Evolutionary conservation across 2,329 filamentous ascomycete genomes (phyloP), one percentile per base, ranked within the genome.

Genomic region (Cercospora beticola): DNA sequence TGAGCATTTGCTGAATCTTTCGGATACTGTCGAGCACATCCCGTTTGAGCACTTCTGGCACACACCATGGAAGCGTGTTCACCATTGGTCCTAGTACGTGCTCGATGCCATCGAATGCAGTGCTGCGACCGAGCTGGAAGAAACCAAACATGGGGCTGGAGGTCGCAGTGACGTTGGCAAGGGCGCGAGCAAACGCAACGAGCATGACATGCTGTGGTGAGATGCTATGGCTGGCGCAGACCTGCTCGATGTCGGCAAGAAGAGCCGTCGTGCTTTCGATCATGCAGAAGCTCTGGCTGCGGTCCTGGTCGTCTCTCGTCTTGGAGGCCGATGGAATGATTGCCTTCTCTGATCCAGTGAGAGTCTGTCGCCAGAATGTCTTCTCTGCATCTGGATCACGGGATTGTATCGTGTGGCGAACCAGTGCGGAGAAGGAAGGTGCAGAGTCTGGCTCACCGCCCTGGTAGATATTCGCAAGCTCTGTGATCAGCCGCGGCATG

Each of bases 111-210:
- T 65, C 69, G 31, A 67, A 67, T 9, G 67, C 58, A 10, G 67
- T 64, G 16, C 64, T 67, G n/a, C 69, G 61, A 3, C 61, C 61
- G 14, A 67, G 40, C 30, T 71, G 67, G 61, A 67, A 71, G 64
- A 71, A 71, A 1, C 69, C 69, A 30, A 71, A 71, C 14, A 68
- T 60, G 5, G 67, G 69, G 21, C 60, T 67, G 36, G 64, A 62
- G 2, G 62, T 65, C 5, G 49, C 28, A 7, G 65, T 66, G 16
- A 31, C 31, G 6, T 49, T 43, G 1, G 65, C 69, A 0, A 69
- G 58, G 31, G 67, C 63, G 10, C 65, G 67, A 5, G 69, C 67
- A 40, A 68, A 71, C 23, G 67, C 67, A n/a, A 69, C 31, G 33
- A 71, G 56, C 9, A 71, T 56, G n/a, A 69, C 56, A 14, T 67